Conservation (phyloP, 129 eudicot genomes). For the Daucus carota region DNA sequence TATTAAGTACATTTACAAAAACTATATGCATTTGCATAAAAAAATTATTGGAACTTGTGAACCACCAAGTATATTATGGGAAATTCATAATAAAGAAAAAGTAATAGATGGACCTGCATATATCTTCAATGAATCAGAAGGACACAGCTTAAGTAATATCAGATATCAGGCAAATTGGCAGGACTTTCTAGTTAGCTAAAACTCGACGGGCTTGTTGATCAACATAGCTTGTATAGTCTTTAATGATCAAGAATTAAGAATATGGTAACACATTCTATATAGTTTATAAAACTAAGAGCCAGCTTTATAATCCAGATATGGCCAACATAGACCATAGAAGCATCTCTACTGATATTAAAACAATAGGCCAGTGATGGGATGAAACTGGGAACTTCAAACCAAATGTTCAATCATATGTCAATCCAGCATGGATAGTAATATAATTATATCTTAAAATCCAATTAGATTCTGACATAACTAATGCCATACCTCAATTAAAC, state of each 20-base stretch:
- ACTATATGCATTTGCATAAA: not conserved
- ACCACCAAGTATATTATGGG: not conserved
- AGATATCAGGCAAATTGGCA: not conserved
- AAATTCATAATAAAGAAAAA: not conserved
- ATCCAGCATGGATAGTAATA: not conserved
- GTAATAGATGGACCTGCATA: not conserved
- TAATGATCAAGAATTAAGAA: not conserved
- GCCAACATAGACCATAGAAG: not conserved
- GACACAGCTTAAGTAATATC: not conserved
- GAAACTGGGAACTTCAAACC: not conserved
- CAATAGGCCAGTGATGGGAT: not conserved
- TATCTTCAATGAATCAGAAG: not conserved
- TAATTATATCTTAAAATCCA: not conserved
- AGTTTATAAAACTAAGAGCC: not conserved
- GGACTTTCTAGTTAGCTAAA: not conserved
- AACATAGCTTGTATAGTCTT: not conserved
- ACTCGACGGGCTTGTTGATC: not conserved
- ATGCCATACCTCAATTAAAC: not conserved
- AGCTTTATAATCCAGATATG: not conserved
- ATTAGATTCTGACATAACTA: not conserved
- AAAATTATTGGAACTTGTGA: not conserved
- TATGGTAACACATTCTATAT: not conserved
- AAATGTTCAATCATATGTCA: not conserved
- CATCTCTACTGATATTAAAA: not conserved
- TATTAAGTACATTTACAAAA: not conserved